Percentiles rank a stretch among this genome's conserved stretches.
Evolutionary conservation across 2,329 filamentous ascomycete species (phyloP).

Genomic region (Pseudocercospora pini-densiflorae): DNA sequence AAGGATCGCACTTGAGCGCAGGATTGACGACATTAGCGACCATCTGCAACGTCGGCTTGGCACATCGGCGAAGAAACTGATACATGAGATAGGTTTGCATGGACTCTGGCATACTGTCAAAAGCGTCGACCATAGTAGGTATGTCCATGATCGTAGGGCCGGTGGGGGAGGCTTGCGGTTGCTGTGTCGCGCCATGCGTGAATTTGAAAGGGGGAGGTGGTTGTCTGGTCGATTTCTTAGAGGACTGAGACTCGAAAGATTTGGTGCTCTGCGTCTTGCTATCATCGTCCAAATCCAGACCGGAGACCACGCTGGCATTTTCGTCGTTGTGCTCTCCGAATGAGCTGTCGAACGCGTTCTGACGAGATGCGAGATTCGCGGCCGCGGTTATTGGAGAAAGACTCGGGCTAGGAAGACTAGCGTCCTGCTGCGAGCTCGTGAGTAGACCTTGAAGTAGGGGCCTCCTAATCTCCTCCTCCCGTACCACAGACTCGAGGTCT

Average conservation of each 20-base stretch:
- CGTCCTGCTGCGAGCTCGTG: constrained; percentile 78
- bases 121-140: constrained; percentile 83
- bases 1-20: constrained; percentile 90
- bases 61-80: constrained; percentile 85
- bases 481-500: constrained; percentile 63
- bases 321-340: constrained; percentile 40
- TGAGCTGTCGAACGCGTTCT: constrained; percentile 40
- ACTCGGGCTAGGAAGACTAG: constrained; percentile 91
- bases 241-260: constrained; percentile 33
- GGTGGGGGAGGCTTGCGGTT: constrained; percentile 14
- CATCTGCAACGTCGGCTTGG: constrained; percentile 84
- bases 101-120: constrained; percentile 86
- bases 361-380: constrained; percentile 57
- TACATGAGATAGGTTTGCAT: constrained; percentile 98
- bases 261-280: constrained; percentile 31
- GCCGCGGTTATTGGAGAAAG: constrained; percentile 87
- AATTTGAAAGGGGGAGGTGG: constrained; percentile 19
- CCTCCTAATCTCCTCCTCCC: constrained; percentile 25
- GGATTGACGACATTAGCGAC: constrained; percentile 92
- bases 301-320: constrained; percentile 39
- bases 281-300: constrained; percentile 40
- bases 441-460: constrained; percentile 60
- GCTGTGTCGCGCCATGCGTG: constrained; percentile 21
- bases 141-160: constrained; percentile 68
- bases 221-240: constrained; percentile 14